Conservation (phyloP, 495 filamentous ascomycete species). For the Articulospora tetracladia region DNA sequence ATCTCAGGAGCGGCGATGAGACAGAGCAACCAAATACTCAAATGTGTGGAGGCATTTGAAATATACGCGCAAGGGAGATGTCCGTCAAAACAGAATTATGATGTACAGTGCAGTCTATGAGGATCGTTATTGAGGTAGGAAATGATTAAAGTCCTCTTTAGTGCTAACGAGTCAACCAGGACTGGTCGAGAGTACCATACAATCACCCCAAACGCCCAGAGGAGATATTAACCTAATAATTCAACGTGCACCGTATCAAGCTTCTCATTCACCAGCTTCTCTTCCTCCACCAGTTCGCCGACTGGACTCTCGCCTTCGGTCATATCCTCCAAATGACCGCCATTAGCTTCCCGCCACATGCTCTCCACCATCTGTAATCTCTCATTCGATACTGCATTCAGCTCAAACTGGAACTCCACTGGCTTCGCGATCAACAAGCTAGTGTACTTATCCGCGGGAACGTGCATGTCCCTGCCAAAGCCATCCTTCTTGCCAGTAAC, state of each 20-base stretch:
- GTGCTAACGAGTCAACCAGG: too few relatives aligned
- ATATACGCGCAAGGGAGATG: too few relatives aligned
- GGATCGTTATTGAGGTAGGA: too few relatives aligned
- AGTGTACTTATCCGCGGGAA: conserved; percentile 48
- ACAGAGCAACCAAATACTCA: too few relatives aligned
- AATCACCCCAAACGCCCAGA: background rate
- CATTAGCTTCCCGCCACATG: conserved; percentile 31
- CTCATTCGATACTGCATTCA: conserved; percentile 31
- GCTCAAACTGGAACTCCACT: conserved; percentile 40
- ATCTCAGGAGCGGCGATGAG: too few relatives aligned
- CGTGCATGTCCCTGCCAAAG: conserved; percentile 33
- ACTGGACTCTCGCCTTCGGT: background rate
- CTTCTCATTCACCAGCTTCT: background rate
- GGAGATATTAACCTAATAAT: background rate
- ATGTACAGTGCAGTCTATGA: too few relatives aligned
- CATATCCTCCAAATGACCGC: background rate
- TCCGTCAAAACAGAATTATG: too few relatives aligned
- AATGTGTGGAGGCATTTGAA: too few relatives aligned
- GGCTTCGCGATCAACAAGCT: conserved; percentile 53
- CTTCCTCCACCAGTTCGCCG: background rate
- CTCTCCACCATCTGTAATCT: conserved; percentile 24
- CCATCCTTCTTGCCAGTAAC: conserved; percentile 33
- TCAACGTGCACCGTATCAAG: background rate
- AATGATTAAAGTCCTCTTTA: too few relatives aligned
- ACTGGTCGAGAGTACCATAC: too few relatives aligned